These are phyloP conservation scores for Citeromyces siamensis DNA, from an alignment of 1,139 yeast species.

Conservation along the genomic window DNA sequence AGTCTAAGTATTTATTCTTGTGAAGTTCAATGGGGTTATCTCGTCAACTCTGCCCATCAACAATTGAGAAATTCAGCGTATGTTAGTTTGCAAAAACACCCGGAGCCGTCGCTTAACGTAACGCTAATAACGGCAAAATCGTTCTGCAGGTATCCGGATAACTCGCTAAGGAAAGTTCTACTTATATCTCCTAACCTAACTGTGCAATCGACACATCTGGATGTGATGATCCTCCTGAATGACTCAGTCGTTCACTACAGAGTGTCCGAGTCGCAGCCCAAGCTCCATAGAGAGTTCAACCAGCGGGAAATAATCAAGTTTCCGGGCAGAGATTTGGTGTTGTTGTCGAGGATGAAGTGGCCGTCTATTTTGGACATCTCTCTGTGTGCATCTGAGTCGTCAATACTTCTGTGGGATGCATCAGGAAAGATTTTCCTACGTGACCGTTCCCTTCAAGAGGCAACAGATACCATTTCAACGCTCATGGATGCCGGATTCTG, in stretches of 20 bases:
- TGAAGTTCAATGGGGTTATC: slow-evolving; percentile 50
- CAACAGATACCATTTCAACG: slow-evolving; percentile 12
- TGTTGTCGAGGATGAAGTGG: not conserved
- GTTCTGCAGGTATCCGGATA: not conserved
- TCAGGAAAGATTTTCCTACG: not conserved
- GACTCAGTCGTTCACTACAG: not conserved
- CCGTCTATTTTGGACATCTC: not conserved
- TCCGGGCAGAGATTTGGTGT: not conserved
- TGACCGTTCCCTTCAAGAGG: not conserved
- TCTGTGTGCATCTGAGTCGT: slow-evolving; percentile 1
- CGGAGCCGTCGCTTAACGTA: slow-evolving; percentile 1
- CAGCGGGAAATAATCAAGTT: not conserved
- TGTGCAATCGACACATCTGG: not conserved
- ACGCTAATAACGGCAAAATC: not conserved
- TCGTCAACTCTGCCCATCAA: slow-evolving; percentile 32
- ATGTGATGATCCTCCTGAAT: not conserved
- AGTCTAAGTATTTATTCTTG: slow-evolving; percentile 27
- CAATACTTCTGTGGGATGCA: not conserved
- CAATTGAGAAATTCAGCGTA: slow-evolving; percentile 38
- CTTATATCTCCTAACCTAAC: slow-evolving; percentile 1
- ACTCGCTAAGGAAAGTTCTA: not conserved
- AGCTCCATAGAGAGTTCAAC: not conserved
- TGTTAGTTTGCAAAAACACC: slow-evolving; percentile 13
- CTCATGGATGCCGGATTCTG: slow-evolving; percentile 48
- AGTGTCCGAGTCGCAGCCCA: not conserved